Evolutionary conservation across 176 grass and related monocot species (phyloP).

Genomic region (Typha latifolia): DNA sequence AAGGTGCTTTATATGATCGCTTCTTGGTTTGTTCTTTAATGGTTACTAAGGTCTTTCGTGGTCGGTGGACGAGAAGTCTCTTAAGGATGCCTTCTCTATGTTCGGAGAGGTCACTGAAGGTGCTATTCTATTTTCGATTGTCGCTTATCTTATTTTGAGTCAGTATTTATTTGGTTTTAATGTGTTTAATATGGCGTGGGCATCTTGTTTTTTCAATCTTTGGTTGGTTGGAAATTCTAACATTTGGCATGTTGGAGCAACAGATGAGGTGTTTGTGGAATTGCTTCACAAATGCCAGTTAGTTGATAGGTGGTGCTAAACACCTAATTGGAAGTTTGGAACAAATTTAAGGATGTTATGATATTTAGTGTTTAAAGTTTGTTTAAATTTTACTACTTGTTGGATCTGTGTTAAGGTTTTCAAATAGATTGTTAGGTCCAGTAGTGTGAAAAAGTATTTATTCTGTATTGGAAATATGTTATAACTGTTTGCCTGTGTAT

Average conservation of each 20-base stretch:
- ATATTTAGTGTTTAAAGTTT: not conserved
- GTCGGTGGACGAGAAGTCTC: conserved; percentile 72
- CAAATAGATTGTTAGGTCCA: not conserved
- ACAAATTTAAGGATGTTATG: too few species aligned
- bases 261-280: not conserved
- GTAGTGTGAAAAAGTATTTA: not conserved
- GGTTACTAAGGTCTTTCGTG: conserved; percentile 53
- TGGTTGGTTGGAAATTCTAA: not conserved
- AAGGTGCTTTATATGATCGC: too few species aligned
- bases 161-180: not conserved
- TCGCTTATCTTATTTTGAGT: not conserved
- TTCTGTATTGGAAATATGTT: too few species aligned
- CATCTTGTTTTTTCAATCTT: not conserved
- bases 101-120: conserved; percentile 84
- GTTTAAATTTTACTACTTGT: not conserved
- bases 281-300: not conserved
- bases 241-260: not conserved
- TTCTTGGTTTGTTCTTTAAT: not conserved
- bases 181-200: not conserved
- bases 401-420: not conserved
- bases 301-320: not conserved
- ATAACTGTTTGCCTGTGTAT: too few species aligned
- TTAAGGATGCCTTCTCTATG: conserved; percentile 68
- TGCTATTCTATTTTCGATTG: not conserved
- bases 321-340: not conserved